Conservation (phyloP, 2,329 filamentous ascomycete genomes). For the Septoria linicola region DNA sequence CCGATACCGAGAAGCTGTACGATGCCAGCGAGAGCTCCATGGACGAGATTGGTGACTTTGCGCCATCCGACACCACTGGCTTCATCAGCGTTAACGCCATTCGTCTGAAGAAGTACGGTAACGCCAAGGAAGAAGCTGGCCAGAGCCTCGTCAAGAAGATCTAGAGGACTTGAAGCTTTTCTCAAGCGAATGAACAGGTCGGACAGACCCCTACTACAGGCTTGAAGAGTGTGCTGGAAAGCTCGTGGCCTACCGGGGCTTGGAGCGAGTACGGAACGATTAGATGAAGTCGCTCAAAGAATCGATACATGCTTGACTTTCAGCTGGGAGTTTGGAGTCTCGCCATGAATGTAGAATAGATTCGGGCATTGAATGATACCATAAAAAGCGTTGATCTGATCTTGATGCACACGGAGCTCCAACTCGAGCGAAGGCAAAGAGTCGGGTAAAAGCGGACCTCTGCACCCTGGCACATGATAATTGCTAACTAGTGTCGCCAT, state of each 20-base stretch:
- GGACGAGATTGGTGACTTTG: conserved; percentile 70
- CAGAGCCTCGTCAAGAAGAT: conserved; percentile 34
- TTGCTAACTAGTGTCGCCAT: neutral
- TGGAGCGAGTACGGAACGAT: too few relatives aligned
- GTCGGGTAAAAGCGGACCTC: neutral
- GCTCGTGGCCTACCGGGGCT: too few relatives aligned
- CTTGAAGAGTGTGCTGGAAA: too few relatives aligned
- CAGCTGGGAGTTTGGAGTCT: conserved; percentile 8
- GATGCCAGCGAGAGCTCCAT: conserved; percentile 64
- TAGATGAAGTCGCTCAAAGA: neutral
- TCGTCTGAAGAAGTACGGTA: conserved; percentile 47
- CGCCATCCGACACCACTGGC: conserved; percentile 63
- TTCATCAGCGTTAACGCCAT: conserved; percentile 72
- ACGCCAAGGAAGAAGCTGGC: conserved; percentile 40
- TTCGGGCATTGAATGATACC: conserved; percentile 4
- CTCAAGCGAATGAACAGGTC: neutral
- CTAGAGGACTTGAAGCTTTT: neutral
- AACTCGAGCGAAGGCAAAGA: neutral
- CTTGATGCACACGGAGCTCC: too few relatives aligned
- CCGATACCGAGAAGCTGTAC: conserved; percentile 69
- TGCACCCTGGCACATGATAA: neutral
- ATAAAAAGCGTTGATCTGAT: conserved; percentile 3
- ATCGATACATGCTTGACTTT: neutral
- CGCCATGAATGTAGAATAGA: conserved; percentile 12
- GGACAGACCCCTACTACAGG: too few relatives aligned